Conservation (phyloP, 306 rosid species). For the Canavalia ensiformis region DNA sequence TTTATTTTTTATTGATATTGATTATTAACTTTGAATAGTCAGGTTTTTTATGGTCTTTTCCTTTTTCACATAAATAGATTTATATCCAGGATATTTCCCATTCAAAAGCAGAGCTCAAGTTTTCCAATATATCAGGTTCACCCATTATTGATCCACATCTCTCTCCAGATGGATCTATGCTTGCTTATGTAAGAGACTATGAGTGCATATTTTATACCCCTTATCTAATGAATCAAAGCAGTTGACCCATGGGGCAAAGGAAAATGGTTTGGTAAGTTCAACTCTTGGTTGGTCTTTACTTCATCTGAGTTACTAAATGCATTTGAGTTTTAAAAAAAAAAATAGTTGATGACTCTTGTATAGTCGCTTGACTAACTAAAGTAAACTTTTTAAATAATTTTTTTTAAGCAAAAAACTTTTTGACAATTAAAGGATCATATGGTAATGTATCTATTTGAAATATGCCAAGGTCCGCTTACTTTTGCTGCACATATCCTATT, state of each 20-base stretch:
- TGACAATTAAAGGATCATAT: constrained; percentile 30
- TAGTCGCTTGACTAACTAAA: constrained; percentile 18
- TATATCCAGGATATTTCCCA: constrained; percentile 76
- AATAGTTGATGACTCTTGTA: constrained; percentile 22
- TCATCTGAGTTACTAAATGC: constrained; percentile 23
- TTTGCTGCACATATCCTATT: constrained; percentile 42
- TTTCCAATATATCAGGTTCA: constrained; percentile 67
- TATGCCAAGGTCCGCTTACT: constrained; percentile 17
- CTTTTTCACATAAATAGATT: constrained; percentile 63
- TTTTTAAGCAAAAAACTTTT: neutral
- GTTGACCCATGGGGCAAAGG: constrained; percentile 78
- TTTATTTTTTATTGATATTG: neutral
- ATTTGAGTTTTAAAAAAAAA: constrained; percentile 7
- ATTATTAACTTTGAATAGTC: constrained; percentile 44
- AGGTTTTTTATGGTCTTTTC: constrained; percentile 43
- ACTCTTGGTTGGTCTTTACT: constrained; percentile 26
- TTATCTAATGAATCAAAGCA: constrained; percentile 70
- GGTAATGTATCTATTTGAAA: constrained; percentile 30
- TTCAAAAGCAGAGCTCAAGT: constrained; percentile 78
- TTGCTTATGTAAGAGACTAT: constrained; percentile 73
- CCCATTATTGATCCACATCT: constrained; percentile 92
- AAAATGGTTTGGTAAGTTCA: constrained; percentile 71
- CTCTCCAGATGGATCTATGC: constrained; percentile 90
- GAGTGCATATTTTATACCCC: constrained; percentile 80
- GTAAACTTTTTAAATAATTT: constrained; percentile 15